phyloP scores from a whole-genome alignment of 768 basidiomycete species.

The Lactifluus subvellereus region DNA sequence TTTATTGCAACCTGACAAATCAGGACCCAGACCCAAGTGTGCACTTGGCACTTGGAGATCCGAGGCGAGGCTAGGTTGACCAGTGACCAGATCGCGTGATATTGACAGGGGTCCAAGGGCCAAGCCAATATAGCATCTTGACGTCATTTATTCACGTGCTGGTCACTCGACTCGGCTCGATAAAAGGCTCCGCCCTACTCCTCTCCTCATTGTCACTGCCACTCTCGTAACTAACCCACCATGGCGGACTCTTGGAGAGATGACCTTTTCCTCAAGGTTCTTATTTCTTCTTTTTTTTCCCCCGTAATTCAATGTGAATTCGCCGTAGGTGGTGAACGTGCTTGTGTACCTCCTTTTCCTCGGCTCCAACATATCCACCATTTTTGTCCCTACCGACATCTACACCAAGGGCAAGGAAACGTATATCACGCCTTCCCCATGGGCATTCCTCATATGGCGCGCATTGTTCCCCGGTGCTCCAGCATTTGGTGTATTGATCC shows the following conservation, averaged over 20 bases:
- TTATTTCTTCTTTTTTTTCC: not conserved
- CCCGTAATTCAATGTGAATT: not conserved
- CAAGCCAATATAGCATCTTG: not conserved
- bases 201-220: not conserved
- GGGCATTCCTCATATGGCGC: constrained; percentile 88
- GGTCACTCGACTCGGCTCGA: not conserved
- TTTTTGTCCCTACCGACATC: constrained; percentile 65
- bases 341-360: constrained; percentile 79
- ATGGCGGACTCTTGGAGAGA: constrained; percentile 56
- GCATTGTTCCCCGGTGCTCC: constrained; percentile 17
- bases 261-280: constrained; percentile 73
- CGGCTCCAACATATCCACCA: constrained; percentile 86
- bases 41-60: too few relatives aligned
- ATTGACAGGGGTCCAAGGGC: too few relatives aligned
- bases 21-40: too few relatives aligned
- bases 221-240: not conserved
- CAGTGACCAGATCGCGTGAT: too few relatives aligned
- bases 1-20: too few relatives aligned
- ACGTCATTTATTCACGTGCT: constrained; percentile 10
- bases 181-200: not conserved
- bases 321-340: constrained; percentile 59
- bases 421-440: constrained; percentile 90
- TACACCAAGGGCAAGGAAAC: constrained; percentile 78
- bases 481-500: constrained; percentile 6
- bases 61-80: too few relatives aligned